Percentiles rank a stretch among this genome's conserved stretches.
These are phyloP conservation scores for Botrytis galanthina DNA, from an alignment of 2,329 filamentous ascomycete genomes.

Conservation along the genomic window DNA sequence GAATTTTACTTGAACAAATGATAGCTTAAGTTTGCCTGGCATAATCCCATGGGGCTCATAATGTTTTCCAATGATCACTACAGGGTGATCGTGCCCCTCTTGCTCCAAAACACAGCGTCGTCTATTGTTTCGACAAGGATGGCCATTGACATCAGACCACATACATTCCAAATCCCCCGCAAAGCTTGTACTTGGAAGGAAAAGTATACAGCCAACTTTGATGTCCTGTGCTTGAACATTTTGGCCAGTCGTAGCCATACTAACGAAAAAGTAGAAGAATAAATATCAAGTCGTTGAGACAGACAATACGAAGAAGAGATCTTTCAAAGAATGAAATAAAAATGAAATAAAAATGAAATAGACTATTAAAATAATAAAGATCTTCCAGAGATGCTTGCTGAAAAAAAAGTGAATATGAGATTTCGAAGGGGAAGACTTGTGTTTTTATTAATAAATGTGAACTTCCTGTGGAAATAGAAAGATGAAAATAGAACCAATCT, in stretches of 20 bases:
- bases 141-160: neutral
- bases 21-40: neutral
- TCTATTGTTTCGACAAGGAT: neutral
- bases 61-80: neutral
- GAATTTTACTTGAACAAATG: neutral
- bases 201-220: slow-evolving; percentile 6
- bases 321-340: no score
- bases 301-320: neutral
- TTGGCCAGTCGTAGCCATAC: neutral
- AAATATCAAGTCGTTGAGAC: neutral
- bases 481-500: neutral
- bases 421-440: neutral
- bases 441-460: neutral
- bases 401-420: neutral
- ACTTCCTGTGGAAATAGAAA: neutral
- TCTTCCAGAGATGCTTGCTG: neutral
- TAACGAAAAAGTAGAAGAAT: neutral
- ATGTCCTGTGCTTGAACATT: neutral
- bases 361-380: neutral
- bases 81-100: neutral
- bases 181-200: neutral
- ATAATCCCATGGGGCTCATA: neutral
- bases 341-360: neutral
- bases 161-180: neutral
- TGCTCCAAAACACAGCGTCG: neutral